A percentile compares a stretch with the other conserved stretches of the same genome.
Evolutionary conservation across 139 green algal species (phyloP).

Genomic region (Coelastrella sp.): DNA sequence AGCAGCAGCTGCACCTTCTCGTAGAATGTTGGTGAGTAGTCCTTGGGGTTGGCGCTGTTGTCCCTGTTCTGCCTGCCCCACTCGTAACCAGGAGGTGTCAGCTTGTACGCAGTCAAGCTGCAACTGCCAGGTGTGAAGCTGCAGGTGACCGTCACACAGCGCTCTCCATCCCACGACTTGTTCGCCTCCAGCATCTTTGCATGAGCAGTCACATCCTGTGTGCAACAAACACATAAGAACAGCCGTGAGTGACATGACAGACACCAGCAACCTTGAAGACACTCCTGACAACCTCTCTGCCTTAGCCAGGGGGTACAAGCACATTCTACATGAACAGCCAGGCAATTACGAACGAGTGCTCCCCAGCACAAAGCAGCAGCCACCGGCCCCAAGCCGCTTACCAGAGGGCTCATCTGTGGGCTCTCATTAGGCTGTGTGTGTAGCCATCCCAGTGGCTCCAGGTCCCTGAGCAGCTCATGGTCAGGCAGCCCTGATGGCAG

Average conservation of each 20-base stretch:
- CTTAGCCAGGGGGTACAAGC: not conserved
- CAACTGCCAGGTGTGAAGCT: conserved; percentile 98
- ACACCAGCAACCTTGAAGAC: not conserved
- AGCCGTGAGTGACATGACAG: not conserved
- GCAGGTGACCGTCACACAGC: conserved; percentile 93
- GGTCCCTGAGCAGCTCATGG: conserved; percentile 96
- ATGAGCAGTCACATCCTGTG: conserved; percentile 91
- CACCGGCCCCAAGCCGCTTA: conserved; percentile 1
- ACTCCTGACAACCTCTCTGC: not conserved
- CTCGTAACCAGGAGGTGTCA: conserved; percentile 95
- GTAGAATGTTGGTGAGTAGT: conserved; percentile 94
- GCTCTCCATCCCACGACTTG: conserved; percentile 97
- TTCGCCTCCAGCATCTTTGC: conserved; percentile 96
- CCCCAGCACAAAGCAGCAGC: too few species aligned
- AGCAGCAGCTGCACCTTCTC: conserved; percentile 99
- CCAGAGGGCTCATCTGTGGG: conserved; percentile 91
- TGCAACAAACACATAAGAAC: not conserved
- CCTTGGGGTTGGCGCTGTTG: conserved; percentile 78
- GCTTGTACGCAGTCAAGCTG: conserved; percentile 97
- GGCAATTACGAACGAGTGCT: too few species aligned
- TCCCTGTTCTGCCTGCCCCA: conserved; percentile 94
- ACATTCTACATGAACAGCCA: not conserved
- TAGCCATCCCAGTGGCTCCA: conserved; percentile 99
- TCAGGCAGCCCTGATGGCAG: conserved; percentile 91
- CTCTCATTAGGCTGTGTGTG: conserved; percentile 99